Evolutionary conservation across 768 basidiomycete species (phyloP), one percentile per base, ranked within the genome.

Genomic region (Auriscalpium vulgare): DNA sequence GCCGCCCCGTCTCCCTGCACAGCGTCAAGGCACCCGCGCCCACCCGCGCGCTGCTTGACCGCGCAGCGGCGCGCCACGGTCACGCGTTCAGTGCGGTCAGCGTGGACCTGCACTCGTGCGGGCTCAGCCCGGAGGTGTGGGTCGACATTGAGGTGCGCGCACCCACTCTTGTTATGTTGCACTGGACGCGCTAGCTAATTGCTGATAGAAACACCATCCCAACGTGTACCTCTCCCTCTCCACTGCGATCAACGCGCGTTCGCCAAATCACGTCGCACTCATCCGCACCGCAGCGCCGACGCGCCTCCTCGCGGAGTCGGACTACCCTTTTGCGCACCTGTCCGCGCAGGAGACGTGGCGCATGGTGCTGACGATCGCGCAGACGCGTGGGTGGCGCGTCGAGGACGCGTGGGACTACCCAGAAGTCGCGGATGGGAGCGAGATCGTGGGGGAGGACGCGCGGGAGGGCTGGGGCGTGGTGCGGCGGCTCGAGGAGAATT

Each of bases 211-310:
- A 70, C 75, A 71, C 47, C 83, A 94, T 59, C 64, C 71, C 5
- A 97, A 97, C 68, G 75, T 85, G 51, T 99, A 84, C 71, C 76
- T 95, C 54, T 97, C 95, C 0, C 74, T 95, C 10, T 97, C 95
- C 1, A 90, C 87, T 0, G 83, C 80, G 56, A 90, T 95, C 63
- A 95, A 95, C 58, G 74, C 80, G 19, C 83, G 87, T 43, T 87
- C 88, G 8, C 70, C 76, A 6, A 80, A 80, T 43, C 80, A 88
- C 57, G 72, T 74, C 40, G 72, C 76, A 2, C 77, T 97, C 17
- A 86, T 95, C 50, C 70, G 77, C 45, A 73, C 76, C 0, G 88
- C 85, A 60, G 72, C 82, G 50, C 71, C 82, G 2, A 67, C 80
- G 57, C 82, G 91, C 21, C 76, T 98, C 29, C 78, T 98, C 50